A percentile compares a stretch with the other conserved stretches of the same genome.
These are phyloP conservation scores for Carex kokanica DNA, from an alignment of 176 grass and related monocot species.

Conservation along the genomic window DNA sequence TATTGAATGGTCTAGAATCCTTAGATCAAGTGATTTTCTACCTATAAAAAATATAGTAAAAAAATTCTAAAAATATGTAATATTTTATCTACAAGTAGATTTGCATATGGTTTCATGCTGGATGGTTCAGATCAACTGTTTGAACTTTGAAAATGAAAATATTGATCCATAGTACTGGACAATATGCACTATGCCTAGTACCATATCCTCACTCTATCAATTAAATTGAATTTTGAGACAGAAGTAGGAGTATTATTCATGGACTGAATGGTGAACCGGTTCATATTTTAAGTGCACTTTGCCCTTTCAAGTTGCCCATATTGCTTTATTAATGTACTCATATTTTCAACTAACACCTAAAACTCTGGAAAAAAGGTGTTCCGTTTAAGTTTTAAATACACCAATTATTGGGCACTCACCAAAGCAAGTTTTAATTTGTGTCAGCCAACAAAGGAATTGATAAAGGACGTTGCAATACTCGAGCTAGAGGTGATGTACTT, in stretches of 20 bases:
- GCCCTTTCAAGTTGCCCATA: not conserved
- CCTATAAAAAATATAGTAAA: too few species aligned
- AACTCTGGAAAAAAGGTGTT: not conserved
- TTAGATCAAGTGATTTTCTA: too few species aligned
- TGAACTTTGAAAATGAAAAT: too few species aligned
- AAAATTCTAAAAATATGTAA: too few species aligned
- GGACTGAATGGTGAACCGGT: not conserved
- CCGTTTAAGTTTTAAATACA: not conserved
- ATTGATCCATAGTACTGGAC: too few species aligned
- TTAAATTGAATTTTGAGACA: not conserved
- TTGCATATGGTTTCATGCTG: too few species aligned
- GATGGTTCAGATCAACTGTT: too few species aligned
- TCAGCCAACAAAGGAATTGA: conserved; percentile 70
- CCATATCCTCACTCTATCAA: too few species aligned
- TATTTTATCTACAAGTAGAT: too few species aligned
- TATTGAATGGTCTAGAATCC: too few species aligned
- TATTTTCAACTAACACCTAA: not conserved
- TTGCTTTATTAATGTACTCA: not conserved
- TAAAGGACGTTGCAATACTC: conserved; percentile 83
- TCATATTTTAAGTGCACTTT: not conserved
- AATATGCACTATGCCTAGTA: too few species aligned
- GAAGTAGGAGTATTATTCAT: not conserved
- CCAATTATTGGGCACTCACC: not conserved
- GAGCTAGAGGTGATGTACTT: conserved; percentile 95
- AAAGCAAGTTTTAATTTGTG: conserved; percentile 21